Evolutionary conservation across 163 green algal species (phyloP).

Genomic region (Prototheca stagnorum): DNA sequence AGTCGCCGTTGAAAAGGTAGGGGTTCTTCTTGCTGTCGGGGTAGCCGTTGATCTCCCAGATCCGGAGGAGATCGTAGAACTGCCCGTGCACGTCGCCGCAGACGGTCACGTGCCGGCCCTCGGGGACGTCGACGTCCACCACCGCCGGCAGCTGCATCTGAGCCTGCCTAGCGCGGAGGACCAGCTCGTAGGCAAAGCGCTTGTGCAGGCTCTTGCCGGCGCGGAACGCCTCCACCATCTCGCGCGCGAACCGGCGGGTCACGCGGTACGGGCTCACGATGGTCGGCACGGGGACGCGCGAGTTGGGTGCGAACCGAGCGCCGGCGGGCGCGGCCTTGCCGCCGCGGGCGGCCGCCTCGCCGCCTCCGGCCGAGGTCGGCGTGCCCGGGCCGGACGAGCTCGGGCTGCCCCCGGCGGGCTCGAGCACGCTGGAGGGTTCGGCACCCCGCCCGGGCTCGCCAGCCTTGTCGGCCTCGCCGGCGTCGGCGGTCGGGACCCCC

Average conservation of each 20-base stretch:
- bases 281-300: background rate
- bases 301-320: background rate
- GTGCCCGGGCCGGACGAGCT: too few relatives aligned
- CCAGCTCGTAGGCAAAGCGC: conserved; percentile 53
- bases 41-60: conserved; percentile 84
- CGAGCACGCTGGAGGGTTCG: too few relatives aligned
- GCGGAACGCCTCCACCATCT: conserved; percentile 84
- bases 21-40: conserved; percentile 61
- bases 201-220: conserved; percentile 68
- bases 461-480: too few relatives aligned
- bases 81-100: conserved; percentile 91
- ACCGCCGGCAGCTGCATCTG: conserved; percentile 57
- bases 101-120: conserved; percentile 42
- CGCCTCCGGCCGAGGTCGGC: too few relatives aligned
- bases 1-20: conserved; percentile 96
- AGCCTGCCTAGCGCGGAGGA: conserved; percentile 52
- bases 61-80: conserved; percentile 91
- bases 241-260: conserved; percentile 68
- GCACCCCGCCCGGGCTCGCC: too few relatives aligned
- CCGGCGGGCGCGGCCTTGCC: too few relatives aligned
- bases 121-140: conserved; percentile 64
- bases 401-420: too few relatives aligned
- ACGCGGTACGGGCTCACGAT: conserved; percentile 51
- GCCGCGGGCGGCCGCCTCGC: too few relatives aligned
- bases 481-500: too few relatives aligned